Base-by-base conservation (phyloP, 2,329 filamentous ascomycete genomes). In the Aspergillus hortae region DNA sequence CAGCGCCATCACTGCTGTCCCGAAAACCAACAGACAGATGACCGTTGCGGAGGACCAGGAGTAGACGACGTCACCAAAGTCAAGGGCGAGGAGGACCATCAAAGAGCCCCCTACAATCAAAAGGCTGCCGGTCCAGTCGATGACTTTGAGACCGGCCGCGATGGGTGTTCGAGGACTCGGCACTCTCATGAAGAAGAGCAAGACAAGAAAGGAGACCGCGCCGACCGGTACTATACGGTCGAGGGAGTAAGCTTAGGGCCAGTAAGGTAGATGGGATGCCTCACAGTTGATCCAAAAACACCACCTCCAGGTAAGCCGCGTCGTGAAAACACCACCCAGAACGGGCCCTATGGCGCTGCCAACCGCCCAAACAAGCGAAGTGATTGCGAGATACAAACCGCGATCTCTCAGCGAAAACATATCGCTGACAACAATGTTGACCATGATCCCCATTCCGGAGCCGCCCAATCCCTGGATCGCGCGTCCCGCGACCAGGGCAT, bases 41-140 rank as follows among this genome's bases (percentile, higher is more conserved):
- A 83, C 76, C 43, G 77, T 79, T 0, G 78, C 65, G 0, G 76
- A 79, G 49, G 68, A 67, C 80, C 80, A 83, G 1, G 79, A 68
- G 46, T 77, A 79, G 0, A 73, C 66, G 3, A 69, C 71, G 12
- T 78, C 80, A 3, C 79, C 80, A 49, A 82, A 81, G 52, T 81
- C 72, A 4, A 82, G 69, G 0, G 78, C 79, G 0, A 82, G 70
- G 0, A 82, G 70, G 1, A 82, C 59, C 70, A 81, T 75, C 9
- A 80, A 59, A 0, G 74, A 78, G 15, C 77, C 67, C 5, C 69
- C 74, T 0, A 80, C 62, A 54, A 82, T 74, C 0, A 74, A 74
- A 14, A 79, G 36, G 10, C 74, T 78, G 6, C 80, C 80, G 6
- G 75, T 62, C 78, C 79, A 82, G 60, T 82, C 80, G 12, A 83